Percentiles rank a stretch among this genome's conserved stretches.
Conservation (phyloP, 2,329 filamentous ascomycete species). For the Lecanicillium sp. region DNA sequence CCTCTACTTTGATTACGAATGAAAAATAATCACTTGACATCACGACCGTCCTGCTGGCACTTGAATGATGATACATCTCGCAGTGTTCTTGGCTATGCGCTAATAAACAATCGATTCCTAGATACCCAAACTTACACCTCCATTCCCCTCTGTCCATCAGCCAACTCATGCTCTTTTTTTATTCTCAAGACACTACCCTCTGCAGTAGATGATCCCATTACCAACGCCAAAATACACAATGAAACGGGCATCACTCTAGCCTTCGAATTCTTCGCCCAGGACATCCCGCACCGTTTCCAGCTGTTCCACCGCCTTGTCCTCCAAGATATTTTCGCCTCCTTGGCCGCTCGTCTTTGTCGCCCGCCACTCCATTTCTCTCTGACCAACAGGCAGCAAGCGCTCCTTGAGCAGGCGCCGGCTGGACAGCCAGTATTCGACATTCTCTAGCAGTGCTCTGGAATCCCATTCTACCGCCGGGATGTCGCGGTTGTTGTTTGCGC, state of each 20-base stretch:
- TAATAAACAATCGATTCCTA: background rate
- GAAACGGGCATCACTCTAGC: slow-evolving; percentile 13
- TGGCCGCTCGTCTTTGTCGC: slow-evolving; percentile 29
- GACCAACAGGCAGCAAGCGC: slow-evolving; percentile 63
- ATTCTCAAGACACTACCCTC: slow-evolving; percentile 1
- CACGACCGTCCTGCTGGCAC: too few relatives aligned
- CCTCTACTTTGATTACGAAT: slow-evolving; percentile 3
- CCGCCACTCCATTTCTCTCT: slow-evolving; percentile 61
- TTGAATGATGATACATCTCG: too few relatives aligned
- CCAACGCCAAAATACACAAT: slow-evolving; percentile 14
- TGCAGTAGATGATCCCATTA: background rate
- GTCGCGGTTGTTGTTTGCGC: slow-evolving; percentile 59
- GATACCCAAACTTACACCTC: background rate
- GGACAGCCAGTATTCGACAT: slow-evolving; percentile 74
- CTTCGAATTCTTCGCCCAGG: slow-evolving; percentile 43
- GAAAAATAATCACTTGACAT: too few relatives aligned
- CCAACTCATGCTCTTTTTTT: background rate
- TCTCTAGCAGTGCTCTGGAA: slow-evolving; percentile 62
- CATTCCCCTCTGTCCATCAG: background rate
- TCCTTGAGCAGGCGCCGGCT: slow-evolving; percentile 62
- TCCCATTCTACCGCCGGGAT: slow-evolving; percentile 74
- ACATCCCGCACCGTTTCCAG: slow-evolving; percentile 53
- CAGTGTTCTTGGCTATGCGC: too few relatives aligned
- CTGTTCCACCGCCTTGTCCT: slow-evolving; percentile 67
- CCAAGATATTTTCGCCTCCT: slow-evolving; percentile 55